A percentile compares a stretch with the other conserved stretches of the same genome.
phyloP scores from a whole-genome alignment of 2,329 filamentous ascomycete species.

The Fragosphaeria purpurea region DNA sequence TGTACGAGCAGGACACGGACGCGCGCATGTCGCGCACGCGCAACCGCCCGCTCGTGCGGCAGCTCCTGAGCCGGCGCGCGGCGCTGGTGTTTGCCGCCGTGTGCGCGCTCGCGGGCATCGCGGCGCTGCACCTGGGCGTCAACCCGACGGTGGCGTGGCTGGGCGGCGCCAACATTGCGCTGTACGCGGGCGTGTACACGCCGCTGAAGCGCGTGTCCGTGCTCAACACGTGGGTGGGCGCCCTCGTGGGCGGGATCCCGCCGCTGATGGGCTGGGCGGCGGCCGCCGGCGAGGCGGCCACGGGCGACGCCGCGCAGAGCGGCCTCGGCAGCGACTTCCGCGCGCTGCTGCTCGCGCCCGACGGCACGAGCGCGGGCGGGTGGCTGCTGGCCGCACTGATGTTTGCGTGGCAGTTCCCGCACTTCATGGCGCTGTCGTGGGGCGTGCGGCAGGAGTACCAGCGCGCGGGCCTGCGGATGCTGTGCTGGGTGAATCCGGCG shows the following conservation, averaged over 20 bases:
- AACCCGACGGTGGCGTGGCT: conserved; percentile 88
- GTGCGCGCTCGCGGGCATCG: conserved; percentile 59
- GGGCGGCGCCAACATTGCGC: conserved; percentile 70
- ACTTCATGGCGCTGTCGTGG: conserved; percentile 93
- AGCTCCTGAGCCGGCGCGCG: conserved; percentile 59
- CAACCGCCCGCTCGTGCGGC: conserved; percentile 78
- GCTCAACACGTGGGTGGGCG: conserved; percentile 91
- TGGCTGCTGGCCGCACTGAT: conserved; percentile 80
- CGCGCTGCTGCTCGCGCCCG: conserved; percentile 60
- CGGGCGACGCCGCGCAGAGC: conserved; percentile 59
- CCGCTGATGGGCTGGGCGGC: conserved; percentile 98
- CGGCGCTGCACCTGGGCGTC: conserved; percentile 74
- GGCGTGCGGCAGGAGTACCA: conserved; percentile 84
- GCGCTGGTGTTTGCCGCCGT: conserved; percentile 72
- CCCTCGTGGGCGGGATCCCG: conserved; percentile 84
- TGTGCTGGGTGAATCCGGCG: conserved; percentile 78
- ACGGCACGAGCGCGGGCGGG: conserved; percentile 59
- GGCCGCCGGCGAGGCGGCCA: conserved; percentile 79
- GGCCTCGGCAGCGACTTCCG: conserved; percentile 44
- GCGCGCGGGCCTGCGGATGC: conserved; percentile 57
- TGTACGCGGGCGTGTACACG: conserved; percentile 91
- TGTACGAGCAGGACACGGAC: conserved; percentile 84
- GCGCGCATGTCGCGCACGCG: conserved; percentile 88
- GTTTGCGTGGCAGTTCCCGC: conserved; percentile 95
- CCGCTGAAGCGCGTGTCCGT: conserved; percentile 80